A percentile compares a stretch with the other conserved stretches of the same genome.
Conservation (phyloP, 2,329 filamentous ascomycete genomes). For the Berkeleyomyces basicola region DNA sequence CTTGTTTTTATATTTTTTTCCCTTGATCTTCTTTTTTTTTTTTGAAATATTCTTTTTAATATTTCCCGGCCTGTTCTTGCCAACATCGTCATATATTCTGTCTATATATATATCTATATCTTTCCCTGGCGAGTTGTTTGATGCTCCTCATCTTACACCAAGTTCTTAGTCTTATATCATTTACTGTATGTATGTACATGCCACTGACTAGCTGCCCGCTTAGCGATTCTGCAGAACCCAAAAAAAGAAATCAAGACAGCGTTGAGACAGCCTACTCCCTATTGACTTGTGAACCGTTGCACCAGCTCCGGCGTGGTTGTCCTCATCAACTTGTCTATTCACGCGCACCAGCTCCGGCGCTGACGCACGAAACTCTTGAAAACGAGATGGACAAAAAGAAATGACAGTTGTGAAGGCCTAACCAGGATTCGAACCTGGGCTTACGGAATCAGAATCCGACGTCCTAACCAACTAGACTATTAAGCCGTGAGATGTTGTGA, state of each 20-base stretch:
- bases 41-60: constrained; percentile 4
- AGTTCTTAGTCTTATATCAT: too few species aligned
- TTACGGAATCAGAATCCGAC: constrained; percentile 10
- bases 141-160: too few species aligned
- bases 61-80: background rate
- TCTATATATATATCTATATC: background rate
- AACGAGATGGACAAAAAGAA: background rate
- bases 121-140: background rate
- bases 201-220: too few species aligned
- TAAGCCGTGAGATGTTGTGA: background rate
- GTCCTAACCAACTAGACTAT: constrained; percentile 13
- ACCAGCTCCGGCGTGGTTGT: background rate
- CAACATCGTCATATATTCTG: background rate
- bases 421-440: constrained; percentile 13
- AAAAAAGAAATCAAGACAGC: background rate
- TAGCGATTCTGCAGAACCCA: too few species aligned
- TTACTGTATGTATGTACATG: too few species aligned
- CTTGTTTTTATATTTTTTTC: background rate
- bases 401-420: background rate
- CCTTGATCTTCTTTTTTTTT: background rate
- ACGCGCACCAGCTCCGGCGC: background rate
- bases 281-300: background rate
- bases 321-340: too few species aligned
- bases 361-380: background rate
- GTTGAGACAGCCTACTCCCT: background rate